These are phyloP conservation scores for Ulmus americana DNA, from an alignment of 331 rosid genomes.

Conservation along the genomic window DNA sequence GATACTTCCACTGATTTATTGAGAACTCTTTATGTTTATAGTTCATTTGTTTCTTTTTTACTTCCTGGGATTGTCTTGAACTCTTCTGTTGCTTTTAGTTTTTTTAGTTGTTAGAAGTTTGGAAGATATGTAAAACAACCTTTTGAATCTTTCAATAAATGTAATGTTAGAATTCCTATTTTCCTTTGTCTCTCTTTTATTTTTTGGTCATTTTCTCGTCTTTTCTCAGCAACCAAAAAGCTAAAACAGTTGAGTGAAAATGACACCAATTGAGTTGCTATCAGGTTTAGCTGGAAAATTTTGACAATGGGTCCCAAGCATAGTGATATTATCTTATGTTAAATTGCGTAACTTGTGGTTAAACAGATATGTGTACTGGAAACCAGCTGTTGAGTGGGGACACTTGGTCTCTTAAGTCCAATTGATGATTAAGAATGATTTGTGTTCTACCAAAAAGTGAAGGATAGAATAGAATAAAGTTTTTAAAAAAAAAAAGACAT, in stretches of 20 bases:
- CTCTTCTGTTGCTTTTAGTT: background rate
- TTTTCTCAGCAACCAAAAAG: slow-evolving; percentile 22
- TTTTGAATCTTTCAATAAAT: background rate
- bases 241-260: slow-evolving; percentile 7
- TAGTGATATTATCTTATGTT: slow-evolving; percentile 25
- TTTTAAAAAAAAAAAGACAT: too few species aligned
- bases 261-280: slow-evolving; percentile 30
- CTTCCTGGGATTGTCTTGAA: background rate
- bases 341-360: slow-evolving; percentile 44
- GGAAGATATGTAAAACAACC: slow-evolving; percentile 10
- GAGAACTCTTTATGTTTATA: background rate
- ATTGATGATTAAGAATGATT: slow-evolving; percentile 24
- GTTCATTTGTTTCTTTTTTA: background rate
- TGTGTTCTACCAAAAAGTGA: slow-evolving; percentile 5
- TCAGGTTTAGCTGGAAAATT: slow-evolving; percentile 47
- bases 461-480: background rate
- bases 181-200: background rate
- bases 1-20: slow-evolving; percentile 18
- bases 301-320: slow-evolving; percentile 29
- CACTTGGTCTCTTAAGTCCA: slow-evolving; percentile 32
- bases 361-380: slow-evolving; percentile 30
- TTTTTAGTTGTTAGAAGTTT: slow-evolving; percentile 11
- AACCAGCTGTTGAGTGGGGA: slow-evolving; percentile 59
- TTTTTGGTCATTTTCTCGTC: background rate
- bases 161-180: background rate